phyloP scores from a whole-genome alignment of 1,284 basidiomycete genomes.

The Ustilago esculenta region DNA sequence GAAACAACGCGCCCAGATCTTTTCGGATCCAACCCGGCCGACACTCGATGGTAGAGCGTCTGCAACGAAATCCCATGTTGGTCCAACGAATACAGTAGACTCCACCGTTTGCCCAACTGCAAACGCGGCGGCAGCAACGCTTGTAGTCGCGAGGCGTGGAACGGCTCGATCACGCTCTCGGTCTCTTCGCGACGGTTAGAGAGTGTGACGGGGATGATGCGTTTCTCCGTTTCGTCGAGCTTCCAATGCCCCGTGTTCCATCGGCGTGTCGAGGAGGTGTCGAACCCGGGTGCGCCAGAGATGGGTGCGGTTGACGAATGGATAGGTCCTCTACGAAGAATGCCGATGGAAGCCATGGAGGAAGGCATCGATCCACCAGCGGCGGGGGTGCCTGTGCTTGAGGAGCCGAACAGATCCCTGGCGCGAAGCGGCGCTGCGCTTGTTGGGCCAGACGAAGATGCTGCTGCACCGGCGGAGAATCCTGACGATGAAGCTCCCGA shows the following conservation, averaged over 20 bases:
- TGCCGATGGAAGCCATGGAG: slow-evolving; percentile 9
- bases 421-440: slow-evolving; percentile 25
- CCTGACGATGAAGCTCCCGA: slow-evolving; percentile 11
- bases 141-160: slow-evolving; percentile 59
- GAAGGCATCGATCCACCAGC: background rate
- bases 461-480: slow-evolving; percentile 32
- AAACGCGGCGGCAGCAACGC: slow-evolving; percentile 77
- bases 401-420: slow-evolving; percentile 25
- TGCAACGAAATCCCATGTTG: slow-evolving; percentile 92
- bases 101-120: slow-evolving; percentile 82
- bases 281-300: slow-evolving; percentile 62
- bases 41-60: slow-evolving; percentile 72
- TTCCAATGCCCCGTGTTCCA: slow-evolving; percentile 65
- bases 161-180: slow-evolving; percentile 47
- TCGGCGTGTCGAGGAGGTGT: slow-evolving; percentile 30
- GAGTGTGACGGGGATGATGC: slow-evolving; percentile 52
- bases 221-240: slow-evolving; percentile 34
- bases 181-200: slow-evolving; percentile 58
- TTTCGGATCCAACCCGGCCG: slow-evolving; percentile 37
- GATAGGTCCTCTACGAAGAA: slow-evolving; percentile 21
- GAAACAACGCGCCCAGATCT: slow-evolving; percentile 5
- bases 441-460: slow-evolving; percentile 2
- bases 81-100: slow-evolving; percentile 88
- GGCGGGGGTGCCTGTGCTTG: slow-evolving; percentile 1
- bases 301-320: slow-evolving; percentile 40